Evolutionary conservation across 208 protist genomes (phyloP).

Genomic region (Trypanosoma boissoni): DNA sequence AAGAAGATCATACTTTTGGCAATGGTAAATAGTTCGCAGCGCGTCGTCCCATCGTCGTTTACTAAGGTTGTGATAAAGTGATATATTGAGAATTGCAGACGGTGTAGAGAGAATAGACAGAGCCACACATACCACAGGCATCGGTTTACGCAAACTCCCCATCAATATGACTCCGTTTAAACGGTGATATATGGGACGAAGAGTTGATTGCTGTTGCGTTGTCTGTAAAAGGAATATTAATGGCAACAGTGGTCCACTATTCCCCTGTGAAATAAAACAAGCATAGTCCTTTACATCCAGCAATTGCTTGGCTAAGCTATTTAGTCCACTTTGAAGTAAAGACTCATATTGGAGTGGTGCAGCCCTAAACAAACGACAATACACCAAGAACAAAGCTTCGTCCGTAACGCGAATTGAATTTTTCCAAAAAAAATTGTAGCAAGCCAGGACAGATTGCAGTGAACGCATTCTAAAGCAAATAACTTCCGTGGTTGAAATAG

Average conservation of each 20-base stretch:
- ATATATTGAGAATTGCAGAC: conserved; percentile 23
- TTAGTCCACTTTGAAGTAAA: background rate
- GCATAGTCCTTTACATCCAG: background rate
- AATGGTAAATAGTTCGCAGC: conserved; percentile 20
- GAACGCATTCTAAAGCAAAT: conserved; percentile 19
- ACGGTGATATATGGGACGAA: conserved; percentile 21
- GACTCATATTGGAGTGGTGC: background rate
- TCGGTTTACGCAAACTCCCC: background rate
- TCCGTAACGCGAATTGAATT: conserved; percentile 24
- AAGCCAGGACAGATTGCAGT: conserved; percentile 21
- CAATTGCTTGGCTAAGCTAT: background rate
- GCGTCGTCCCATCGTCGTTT: conserved; percentile 17
- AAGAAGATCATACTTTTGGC: conserved; percentile 16
- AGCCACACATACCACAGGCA: background rate
- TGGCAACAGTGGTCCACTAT: background rate
- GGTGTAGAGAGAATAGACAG: conserved; percentile 17
- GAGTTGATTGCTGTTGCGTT: conserved; percentile 12
- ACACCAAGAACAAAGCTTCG: conserved; percentile 23
- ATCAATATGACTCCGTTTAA: conserved; percentile 2
- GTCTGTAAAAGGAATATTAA: conserved; percentile 12
- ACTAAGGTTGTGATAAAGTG: conserved; percentile 14
- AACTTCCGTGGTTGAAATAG: conserved; percentile 26
- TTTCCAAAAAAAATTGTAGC: conserved; percentile 27
- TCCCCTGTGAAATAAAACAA: background rate
- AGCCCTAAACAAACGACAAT: conserved; percentile 6